phyloP scores from a whole-genome alignment of 2,329 filamentous ascomycete species.

The Cephalotrichum gorgonifer region DNA sequence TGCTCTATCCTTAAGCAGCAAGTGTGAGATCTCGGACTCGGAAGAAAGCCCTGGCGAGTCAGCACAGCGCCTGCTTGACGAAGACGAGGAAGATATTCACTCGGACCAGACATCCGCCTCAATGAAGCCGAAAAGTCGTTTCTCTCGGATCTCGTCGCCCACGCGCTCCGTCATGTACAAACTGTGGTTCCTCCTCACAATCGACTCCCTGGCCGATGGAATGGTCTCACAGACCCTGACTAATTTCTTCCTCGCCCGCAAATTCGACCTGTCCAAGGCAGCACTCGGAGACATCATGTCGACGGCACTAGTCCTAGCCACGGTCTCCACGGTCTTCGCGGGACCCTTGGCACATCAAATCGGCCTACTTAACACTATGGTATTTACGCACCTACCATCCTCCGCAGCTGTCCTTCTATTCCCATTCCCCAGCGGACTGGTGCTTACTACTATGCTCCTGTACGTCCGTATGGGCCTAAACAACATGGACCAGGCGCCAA shows the following conservation, averaged over 20 bases:
- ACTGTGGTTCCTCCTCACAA: constrained; percentile 52
- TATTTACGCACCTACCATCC: constrained; percentile 51
- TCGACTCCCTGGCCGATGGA: constrained; percentile 56
- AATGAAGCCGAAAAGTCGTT: constrained; percentile 21
- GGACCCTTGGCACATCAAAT: constrained; percentile 46
- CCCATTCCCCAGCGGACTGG: constrained; percentile 39
- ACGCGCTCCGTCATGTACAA: constrained; percentile 52
- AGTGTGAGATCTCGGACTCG: constrained; percentile 35
- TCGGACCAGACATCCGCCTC: background rate
- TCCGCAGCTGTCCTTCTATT: constrained; percentile 51
- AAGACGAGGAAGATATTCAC: constrained; percentile 2
- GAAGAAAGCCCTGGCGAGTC: constrained; percentile 9
- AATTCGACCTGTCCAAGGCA: constrained; percentile 44
- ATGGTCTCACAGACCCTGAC: constrained; percentile 51
- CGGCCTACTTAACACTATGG: constrained; percentile 55
- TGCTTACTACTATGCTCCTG: constrained; percentile 42
- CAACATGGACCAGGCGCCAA: constrained; percentile 59
- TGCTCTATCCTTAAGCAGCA: constrained; percentile 33
- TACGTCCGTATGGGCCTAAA: constrained; percentile 52
- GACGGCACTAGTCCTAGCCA: constrained; percentile 40
- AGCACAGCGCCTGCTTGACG: constrained; percentile 13
- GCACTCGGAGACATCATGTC: constrained; percentile 50
- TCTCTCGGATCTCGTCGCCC: constrained; percentile 44
- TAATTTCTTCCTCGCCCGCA: constrained; percentile 46
- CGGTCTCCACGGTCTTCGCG: constrained; percentile 44